phyloP scores from a whole-genome alignment of 129 eudicot species.

The Arctium minus region DNA sequence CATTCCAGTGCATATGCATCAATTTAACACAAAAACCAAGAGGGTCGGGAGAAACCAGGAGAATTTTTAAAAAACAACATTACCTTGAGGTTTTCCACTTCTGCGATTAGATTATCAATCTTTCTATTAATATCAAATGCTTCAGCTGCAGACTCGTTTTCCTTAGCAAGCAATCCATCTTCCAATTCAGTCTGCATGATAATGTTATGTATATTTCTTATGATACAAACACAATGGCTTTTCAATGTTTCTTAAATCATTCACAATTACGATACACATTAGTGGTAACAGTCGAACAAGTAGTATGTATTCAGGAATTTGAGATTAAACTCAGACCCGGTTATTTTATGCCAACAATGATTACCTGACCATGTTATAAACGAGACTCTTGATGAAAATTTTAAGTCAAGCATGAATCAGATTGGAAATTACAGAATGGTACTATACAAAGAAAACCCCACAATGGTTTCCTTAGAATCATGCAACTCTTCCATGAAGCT shows the following conservation, averaged over 20 bases:
- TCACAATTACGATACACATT: constrained; percentile 15
- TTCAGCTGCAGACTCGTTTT: constrained; percentile 57
- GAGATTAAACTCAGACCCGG: not conserved
- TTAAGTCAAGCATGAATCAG: not conserved
- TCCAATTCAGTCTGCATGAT: constrained; percentile 64
- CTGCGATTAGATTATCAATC: constrained; percentile 24
- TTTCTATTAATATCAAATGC: constrained; percentile 38
- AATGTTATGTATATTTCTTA: constrained; percentile 8
- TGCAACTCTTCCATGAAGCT: not conserved
- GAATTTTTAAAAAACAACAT: not conserved
- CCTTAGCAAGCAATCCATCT: constrained; percentile 61
- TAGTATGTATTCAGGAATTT: constrained; percentile 6
- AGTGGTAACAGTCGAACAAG: not conserved
- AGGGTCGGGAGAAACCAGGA: not conserved
- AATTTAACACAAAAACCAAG: not conserved
- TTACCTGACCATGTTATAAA: not conserved
- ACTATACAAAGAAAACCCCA: not conserved
- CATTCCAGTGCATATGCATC: not conserved
- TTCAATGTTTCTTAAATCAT: constrained; percentile 17
- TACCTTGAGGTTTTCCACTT: constrained; percentile 32
- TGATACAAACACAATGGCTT: not conserved
- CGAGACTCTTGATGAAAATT: not conserved
- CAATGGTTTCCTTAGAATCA: not conserved
- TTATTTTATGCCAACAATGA: constrained; percentile 2
- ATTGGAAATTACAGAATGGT: not conserved